Evolutionary conservation across 2,329 filamentous ascomycete genomes (phyloP).

Genomic region (Talaromyces sp.): DNA sequence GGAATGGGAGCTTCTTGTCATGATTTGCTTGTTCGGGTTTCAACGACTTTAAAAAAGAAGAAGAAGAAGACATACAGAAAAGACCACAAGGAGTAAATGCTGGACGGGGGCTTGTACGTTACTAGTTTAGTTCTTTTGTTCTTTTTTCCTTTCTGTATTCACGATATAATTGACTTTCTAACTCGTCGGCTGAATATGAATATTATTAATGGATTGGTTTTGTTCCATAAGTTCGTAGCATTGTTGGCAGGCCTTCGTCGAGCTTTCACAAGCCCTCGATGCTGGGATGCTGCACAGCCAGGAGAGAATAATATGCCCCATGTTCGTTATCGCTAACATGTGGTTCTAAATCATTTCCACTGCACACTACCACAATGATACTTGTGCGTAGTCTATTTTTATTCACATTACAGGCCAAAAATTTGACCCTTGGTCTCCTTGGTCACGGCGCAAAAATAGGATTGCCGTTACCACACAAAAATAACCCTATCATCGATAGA

Average conservation of each 20-base stretch:
- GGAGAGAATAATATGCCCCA: too few species aligned
- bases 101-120: background rate
- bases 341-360: too few species aligned
- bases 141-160: background rate
- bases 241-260: background rate
- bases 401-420: too few species aligned
- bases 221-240: background rate
- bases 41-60: background rate
- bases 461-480: too few species aligned
- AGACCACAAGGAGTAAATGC: background rate
- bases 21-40: constrained; percentile 30
- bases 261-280: background rate
- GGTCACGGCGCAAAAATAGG: too few species aligned
- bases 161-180: background rate
- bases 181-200: background rate
- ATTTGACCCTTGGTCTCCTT: too few species aligned
- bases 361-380: too few species aligned
- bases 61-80: background rate
- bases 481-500: too few species aligned
- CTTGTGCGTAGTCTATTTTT: too few species aligned
- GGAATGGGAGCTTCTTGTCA: constrained; percentile 60
- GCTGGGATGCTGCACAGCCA: too few species aligned
- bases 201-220: background rate
- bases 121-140: background rate
- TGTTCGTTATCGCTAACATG: too few species aligned